These are phyloP conservation scores for Solanum ossicruentum DNA, from an alignment of 257 asterid species.

Conservation along the genomic window DNA sequence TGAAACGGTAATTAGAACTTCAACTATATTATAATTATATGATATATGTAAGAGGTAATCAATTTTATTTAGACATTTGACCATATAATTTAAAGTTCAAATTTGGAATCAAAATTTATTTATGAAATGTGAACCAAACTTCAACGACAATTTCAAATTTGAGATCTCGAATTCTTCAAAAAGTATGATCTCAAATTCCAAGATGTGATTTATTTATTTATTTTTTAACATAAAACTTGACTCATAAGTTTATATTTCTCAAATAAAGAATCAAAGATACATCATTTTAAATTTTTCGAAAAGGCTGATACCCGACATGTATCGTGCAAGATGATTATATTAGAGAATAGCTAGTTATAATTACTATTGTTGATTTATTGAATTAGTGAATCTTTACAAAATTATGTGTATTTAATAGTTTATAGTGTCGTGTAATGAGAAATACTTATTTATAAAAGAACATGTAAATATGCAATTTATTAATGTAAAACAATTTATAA, in stretches of 20 bases:
- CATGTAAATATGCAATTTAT: not conserved
- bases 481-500: not conserved
- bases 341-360: too few relatives aligned
- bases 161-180: not conserved
- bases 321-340: too few relatives aligned
- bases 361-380: too few relatives aligned
- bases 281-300: too few relatives aligned
- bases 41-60: too few relatives aligned
- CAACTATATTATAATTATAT: too few relatives aligned
- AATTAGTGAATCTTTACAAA: too few relatives aligned
- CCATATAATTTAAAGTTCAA: not conserved
- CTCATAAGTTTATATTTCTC: not conserved
- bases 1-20: not conserved
- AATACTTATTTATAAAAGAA: not conserved
- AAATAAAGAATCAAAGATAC: too few relatives aligned
- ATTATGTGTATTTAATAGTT: not conserved
- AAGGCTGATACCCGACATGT: too few relatives aligned
- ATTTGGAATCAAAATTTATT: not conserved
- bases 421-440: not conserved
- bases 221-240: not conserved
- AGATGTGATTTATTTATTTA: not conserved
- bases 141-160: too few relatives aligned
- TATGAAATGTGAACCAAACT: not conserved
- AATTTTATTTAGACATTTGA: not conserved
- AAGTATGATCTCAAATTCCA: not conserved